Conservation (phyloP, 2,329 filamentous ascomycete species). For the Lasiodiplodia sp. region DNA sequence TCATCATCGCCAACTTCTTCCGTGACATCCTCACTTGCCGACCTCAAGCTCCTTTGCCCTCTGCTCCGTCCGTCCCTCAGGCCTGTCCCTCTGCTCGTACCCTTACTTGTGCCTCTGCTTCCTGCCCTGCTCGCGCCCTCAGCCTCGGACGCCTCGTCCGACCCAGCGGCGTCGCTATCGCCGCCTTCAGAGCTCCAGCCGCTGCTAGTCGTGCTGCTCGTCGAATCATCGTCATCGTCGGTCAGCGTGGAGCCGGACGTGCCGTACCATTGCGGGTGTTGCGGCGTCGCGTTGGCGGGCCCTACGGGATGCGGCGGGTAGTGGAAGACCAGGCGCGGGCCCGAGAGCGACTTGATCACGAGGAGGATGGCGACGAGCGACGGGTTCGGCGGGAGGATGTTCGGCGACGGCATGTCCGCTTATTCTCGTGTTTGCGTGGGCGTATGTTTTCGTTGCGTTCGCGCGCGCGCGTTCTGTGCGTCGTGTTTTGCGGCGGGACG, state of each 20-base stretch:
- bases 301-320: constrained; percentile 49
- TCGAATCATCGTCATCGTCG: constrained; percentile 35
- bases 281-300: constrained; percentile 43
- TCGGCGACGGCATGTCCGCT: constrained; percentile 19
- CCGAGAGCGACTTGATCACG: constrained; percentile 45
- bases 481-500: neutral
- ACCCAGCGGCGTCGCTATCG: constrained; percentile 32
- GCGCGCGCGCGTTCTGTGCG: constrained; percentile 1
- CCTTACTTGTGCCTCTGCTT: constrained; percentile 37
- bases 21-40: constrained; percentile 33
- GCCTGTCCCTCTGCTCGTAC: constrained; percentile 42
- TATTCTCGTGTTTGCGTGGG: neutral
- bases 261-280: constrained; percentile 47
- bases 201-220: constrained; percentile 29
- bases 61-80: constrained; percentile 41
- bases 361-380: constrained; percentile 50
- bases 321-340: constrained; percentile 51
- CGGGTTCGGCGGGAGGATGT: constrained; percentile 33
- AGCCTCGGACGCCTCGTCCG: constrained; percentile 35
- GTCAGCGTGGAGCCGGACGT: constrained; percentile 46
- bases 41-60: constrained; percentile 40
- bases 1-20: constrained; percentile 47
- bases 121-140: constrained; percentile 22
- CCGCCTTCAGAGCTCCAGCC: constrained; percentile 43
- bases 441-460: neutral